Conservation (phyloP, 139 green algal genomes). For the Coelastrella sp. region DNA sequence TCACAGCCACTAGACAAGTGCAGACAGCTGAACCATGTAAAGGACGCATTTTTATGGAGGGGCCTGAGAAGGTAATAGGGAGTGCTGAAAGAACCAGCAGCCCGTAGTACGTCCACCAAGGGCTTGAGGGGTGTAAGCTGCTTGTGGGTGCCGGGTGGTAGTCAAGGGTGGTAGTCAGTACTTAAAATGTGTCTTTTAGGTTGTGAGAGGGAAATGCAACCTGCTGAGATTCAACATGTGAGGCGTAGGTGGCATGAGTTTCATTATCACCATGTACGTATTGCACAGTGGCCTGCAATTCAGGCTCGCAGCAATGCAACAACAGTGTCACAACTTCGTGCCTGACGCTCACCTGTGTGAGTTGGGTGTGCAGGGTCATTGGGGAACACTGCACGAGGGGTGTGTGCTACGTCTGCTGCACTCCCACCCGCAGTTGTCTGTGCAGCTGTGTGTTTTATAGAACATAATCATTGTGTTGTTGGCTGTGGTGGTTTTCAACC, state of each 20-base stretch:
- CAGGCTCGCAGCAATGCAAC: slow-evolving; percentile 1
- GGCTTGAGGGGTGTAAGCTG: too few relatives aligned
- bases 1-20: not conserved
- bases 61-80: too few relatives aligned
- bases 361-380: not conserved
- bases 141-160: too few relatives aligned
- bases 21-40: not conserved
- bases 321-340: not conserved
- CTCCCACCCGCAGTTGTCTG: not conserved
- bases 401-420: not conserved
- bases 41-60: too few relatives aligned
- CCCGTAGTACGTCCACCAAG: too few relatives aligned
- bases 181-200: too few relatives aligned
- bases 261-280: not conserved
- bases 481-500: not conserved
- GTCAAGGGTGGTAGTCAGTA: too few relatives aligned
- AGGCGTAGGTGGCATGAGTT: not conserved
- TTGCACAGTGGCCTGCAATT: slow-evolving; percentile 4
- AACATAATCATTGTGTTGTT: not conserved
- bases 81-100: too few relatives aligned
- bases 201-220: too few relatives aligned
- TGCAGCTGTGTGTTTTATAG: not conserved
- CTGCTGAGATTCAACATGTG: not conserved
- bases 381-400: not conserved
- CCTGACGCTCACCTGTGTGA: not conserved